Conservation (phyloP, 768 basidiomycete species). For the Mycena filopes region DNA sequence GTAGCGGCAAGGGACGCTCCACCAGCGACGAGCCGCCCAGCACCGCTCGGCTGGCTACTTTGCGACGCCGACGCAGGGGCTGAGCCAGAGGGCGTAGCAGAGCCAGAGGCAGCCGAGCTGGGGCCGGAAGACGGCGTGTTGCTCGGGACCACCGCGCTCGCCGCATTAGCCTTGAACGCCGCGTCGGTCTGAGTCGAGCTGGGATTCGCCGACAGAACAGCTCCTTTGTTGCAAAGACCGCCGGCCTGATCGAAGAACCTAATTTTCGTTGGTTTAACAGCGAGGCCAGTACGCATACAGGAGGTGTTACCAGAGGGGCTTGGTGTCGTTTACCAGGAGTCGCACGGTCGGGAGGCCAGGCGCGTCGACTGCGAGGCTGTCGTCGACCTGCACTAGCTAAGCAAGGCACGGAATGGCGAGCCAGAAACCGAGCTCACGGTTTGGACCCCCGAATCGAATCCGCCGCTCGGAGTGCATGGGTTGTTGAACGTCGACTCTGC, state of each 20-base stretch:
- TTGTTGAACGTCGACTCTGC: conserved; percentile 50
- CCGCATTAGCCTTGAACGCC: conserved; percentile 50
- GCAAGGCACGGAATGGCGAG: neutral
- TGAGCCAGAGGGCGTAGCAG: neutral
- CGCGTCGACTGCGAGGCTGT: conserved; percentile 46
- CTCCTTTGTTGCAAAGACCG: conserved; percentile 50
- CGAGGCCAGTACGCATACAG: neutral
- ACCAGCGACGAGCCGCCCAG: neutral
- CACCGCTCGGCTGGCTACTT: neutral
- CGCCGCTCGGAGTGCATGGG: conserved; percentile 48
- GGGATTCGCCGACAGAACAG: conserved; percentile 52
- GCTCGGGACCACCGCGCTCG: conserved; percentile 38
- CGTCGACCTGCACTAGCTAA: conserved; percentile 38
- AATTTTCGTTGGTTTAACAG: neutral
- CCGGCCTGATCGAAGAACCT: conserved; percentile 55
- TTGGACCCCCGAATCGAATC: conserved; percentile 47
- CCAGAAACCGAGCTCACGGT: conserved; percentile 38
- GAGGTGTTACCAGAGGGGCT: conserved; percentile 45
- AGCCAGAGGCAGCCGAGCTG: conserved; percentile 6
- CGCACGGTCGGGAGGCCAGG: conserved; percentile 45
- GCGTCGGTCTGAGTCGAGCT: conserved; percentile 44
- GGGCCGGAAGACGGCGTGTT: conserved; percentile 22
- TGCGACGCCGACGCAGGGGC: conserved; percentile 1
- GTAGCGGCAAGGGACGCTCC: neutral
- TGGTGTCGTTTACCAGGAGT: conserved; percentile 47